Evolutionary conservation across 129 eudicot genomes (phyloP).

Genomic region (Rutidosis leptorrhynchoides): DNA sequence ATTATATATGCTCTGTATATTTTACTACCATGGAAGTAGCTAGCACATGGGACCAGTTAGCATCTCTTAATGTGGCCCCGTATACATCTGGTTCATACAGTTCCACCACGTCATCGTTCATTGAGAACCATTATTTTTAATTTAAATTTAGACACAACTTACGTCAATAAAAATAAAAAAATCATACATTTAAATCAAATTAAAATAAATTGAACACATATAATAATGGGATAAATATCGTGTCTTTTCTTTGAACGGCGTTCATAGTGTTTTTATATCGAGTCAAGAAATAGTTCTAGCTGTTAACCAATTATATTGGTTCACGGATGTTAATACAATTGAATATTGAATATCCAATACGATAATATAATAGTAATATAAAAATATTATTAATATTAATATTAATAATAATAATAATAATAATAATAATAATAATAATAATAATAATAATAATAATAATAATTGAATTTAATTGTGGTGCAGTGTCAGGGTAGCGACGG

Average conservation of each 20-base stretch:
- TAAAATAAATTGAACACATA: neutral
- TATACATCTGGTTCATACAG: conserved; percentile 13
- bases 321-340: neutral
- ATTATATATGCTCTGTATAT: conserved; percentile 15
- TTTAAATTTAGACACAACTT: conserved; percentile 7
- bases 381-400: too few species aligned
- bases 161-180: neutral
- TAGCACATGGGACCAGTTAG: conserved; percentile 26
- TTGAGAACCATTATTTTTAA: neutral
- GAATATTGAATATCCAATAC: too few species aligned
- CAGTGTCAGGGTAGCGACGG: too few species aligned
- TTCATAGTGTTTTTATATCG: neutral
- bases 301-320: neutral
- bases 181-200: neutral
- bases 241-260: neutral
- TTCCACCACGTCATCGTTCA: conserved; percentile 28
- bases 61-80: conserved; percentile 24
- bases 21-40: conserved; percentile 7
- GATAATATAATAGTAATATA: too few species aligned
- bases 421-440: too few species aligned
- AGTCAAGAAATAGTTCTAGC: neutral
- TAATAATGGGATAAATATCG: neutral
- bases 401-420: too few species aligned
- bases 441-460: too few species aligned
- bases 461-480: too few species aligned